Base-by-base conservation (phyloP, 805 yeast genomes). In the Sugiyamaella chiloensis region DNA sequence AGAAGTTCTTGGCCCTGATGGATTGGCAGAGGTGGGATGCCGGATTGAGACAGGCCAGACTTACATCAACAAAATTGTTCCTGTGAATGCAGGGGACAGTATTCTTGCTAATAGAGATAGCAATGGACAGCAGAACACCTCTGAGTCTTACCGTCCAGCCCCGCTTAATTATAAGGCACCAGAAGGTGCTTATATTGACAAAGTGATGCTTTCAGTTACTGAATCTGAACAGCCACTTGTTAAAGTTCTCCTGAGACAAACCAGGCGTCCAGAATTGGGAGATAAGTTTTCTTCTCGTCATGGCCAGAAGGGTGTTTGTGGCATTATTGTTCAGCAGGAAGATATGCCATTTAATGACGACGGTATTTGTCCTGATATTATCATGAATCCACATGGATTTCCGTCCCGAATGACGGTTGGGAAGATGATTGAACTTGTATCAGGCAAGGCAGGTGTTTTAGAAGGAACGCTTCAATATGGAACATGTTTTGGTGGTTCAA, bases 321-420 rank as follows among this genome's bases (percentile, higher is more conserved):
- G 99, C 70, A 88, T 93, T 57, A 93, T 91, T 65, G 97, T 91
- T 4, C 89, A 88, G 58, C 98, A 91, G 64, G 98, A 91, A 59
- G 99, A 91, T 62, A 75, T 91, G 76, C 99, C 99, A 11, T 91
- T 91, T 69, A 87, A 83, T 63, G 98, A 93, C 59, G 78, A 82
- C 50, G 99, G 99, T 64, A 78, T 93, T 21, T 74, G 80, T 2
- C 99, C 99, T 0, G 99, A 91, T 70, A 90, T 91, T 55, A 91
- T 91, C 61, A 91, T 91, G 97, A 91, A 91, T 63, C 99, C 99
- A 1, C 99, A 91, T 67, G 99, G 97, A 72, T 93, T 91, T 83
- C 99, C 99, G 53, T 91, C 98, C 29, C 95, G 99, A 78, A 93
- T 93, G 99, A 93, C 99, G 32, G 98, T 93, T 16, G 99, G 99